Conservation (phyloP, 2,329 filamentous ascomycete genomes). For the Sordariomycetes sp. region DNA sequence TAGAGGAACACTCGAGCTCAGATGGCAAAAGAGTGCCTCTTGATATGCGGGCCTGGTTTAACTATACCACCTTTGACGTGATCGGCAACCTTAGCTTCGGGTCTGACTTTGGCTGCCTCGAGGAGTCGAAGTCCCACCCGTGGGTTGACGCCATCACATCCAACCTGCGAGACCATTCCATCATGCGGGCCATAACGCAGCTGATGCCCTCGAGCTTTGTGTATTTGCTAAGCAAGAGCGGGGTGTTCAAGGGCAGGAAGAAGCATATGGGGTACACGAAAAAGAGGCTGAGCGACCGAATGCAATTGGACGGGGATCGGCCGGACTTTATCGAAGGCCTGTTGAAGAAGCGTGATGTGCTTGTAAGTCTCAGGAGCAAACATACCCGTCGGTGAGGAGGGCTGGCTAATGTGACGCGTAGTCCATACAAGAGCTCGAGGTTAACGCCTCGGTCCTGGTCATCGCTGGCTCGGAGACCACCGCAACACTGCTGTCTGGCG, state of each 20-base stretch:
- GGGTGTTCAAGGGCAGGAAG: conserved; percentile 4
- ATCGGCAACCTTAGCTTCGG: conserved; percentile 19
- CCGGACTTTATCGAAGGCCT: conserved; percentile 12
- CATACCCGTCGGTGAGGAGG: not conserved
- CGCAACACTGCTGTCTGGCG: not conserved
- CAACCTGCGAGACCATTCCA: conserved; percentile 3
- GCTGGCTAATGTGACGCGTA: not conserved
- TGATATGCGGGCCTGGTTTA: conserved; percentile 16
- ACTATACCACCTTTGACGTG: conserved; percentile 17
- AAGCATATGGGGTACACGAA: not conserved
- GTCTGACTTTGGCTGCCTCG: conserved; percentile 16
- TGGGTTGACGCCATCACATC: conserved; percentile 15
- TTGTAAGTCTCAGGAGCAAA: not conserved
- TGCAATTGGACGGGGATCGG: conserved; percentile 7
- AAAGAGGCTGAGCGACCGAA: conserved; percentile 7
- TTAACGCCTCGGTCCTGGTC: not conserved
- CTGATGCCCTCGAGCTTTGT: conserved; percentile 5
- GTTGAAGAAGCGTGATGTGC: conserved; percentile 9
- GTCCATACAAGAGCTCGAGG: not conserved
- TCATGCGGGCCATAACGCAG: conserved; percentile 6
- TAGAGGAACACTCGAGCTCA: conserved; percentile 8
- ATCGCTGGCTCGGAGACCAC: not conserved
- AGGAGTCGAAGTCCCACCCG: conserved; percentile 13
- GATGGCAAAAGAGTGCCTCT: conserved; percentile 5
- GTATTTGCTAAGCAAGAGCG: conserved; percentile 7